Evolutionary conservation across 306 rosid genomes (phyloP), one percentile per base, ranked within the genome.

Genomic region (Citrullus mucosospermus): DNA sequence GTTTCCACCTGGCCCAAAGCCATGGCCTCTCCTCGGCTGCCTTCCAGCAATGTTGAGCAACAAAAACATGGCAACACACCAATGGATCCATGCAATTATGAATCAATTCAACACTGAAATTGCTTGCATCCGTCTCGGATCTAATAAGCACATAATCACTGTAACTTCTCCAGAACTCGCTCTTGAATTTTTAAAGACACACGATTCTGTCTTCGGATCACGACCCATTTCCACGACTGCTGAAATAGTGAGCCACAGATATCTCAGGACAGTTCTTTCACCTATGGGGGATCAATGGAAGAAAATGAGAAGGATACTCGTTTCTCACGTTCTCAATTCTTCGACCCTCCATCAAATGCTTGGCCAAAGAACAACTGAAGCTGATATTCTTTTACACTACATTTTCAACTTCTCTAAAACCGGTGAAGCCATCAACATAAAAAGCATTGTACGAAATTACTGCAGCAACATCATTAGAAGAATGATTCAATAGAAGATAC

Each of bases 181-280:
- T 2, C 38, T 36, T 8, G 89, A 90, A 44, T 79, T 88, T 54
- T 43, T 88, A 18, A 88, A 84, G 73, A 83, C 80, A 39, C 73
- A 87, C 6, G 90, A 90, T 32, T 78, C 82, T n/a, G 25, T 10
- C 14, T 86, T 88, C 51, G 80, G 87, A 5, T 86, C 91, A 55
- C 71, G 89, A 56, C 85, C 89, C 2, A 3, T 58, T 4, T 77
- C 60, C 6, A 56, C 79, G 66, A 2, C 61, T 18, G 39, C 80
- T 15, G n/a, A 74, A 0, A 17, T 79, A 14, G 6, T 85, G 16
- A 55, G n/a, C 25, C 7, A 4, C 8, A 9, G 60, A 55, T 55
- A 12, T 15, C 60, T 55, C 1, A 3, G 2, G 30, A 81, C 2
- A 22, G 77, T 17, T n/a, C 9, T 55, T 15, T 17, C 63, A n/a